Evolutionary conservation across 805 yeast genomes (phyloP).

Genomic region (Peterozyma toletana): DNA sequence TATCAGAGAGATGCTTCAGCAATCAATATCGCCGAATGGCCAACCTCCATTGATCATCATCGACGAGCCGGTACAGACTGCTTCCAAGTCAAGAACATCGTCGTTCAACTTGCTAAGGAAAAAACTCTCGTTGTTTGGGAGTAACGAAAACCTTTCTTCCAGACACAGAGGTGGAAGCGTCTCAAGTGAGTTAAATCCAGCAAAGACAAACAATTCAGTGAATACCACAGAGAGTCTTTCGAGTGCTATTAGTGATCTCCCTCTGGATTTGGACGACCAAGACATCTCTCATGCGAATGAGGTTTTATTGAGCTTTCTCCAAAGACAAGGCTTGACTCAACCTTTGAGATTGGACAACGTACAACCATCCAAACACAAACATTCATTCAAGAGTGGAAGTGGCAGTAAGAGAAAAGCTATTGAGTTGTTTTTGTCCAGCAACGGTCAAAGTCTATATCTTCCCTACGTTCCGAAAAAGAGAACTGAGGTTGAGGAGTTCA

Average conservation of each 20-base stretch:
- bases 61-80: background rate
- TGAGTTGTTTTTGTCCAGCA: conserved; percentile 20
- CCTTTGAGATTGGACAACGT: conserved; percentile 1
- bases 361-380: background rate
- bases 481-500: conserved; percentile 8
- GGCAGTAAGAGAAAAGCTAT: background rate
- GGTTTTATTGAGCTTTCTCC: background rate
- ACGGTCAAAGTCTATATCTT: conserved; percentile 23
- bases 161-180: background rate
- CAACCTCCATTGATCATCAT: conserved; percentile 4
- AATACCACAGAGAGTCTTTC: conserved; percentile 3
- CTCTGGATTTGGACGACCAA: background rate
- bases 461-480: conserved; percentile 26
- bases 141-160: background rate
- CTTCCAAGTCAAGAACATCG: conserved; percentile 4
- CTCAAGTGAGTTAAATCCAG: conserved; percentile 4
- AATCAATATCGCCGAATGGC: conserved; percentile 2
- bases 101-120: conserved; percentile 4
- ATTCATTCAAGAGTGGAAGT: background rate
- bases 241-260: conserved; percentile 1
- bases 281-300: background rate
- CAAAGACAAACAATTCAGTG: conserved; percentile 2
- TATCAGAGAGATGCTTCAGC: conserved; percentile 7
- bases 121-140: background rate
- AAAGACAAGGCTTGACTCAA: conserved; percentile 5